Percentiles rank a stretch among this genome's conserved stretches.
phyloP scores from a whole-genome alignment of 345 rosid species.

The Angophora floribunda region DNA sequence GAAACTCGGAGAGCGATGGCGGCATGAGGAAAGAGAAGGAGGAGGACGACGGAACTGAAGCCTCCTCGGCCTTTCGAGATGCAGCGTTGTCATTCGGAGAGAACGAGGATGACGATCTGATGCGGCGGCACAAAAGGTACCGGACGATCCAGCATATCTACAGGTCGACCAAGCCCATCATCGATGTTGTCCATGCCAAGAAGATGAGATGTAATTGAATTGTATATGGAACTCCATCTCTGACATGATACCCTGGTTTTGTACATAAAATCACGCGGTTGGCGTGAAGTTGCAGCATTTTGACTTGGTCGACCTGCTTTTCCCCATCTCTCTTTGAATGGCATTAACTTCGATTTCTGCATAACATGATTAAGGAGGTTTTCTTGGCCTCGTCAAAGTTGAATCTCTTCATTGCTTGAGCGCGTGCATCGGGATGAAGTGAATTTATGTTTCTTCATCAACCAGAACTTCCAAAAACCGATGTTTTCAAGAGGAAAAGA shows the following conservation, averaged over 20 bases:
- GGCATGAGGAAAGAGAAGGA: neutral
- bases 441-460: neutral
- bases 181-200: neutral
- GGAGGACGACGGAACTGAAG: neutral
- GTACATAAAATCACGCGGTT: neutral
- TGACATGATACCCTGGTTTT: neutral
- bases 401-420: neutral
- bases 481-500: neutral
- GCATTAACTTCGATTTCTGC: neutral
- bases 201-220: neutral
- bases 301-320: neutral
- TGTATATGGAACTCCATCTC: neutral
- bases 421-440: neutral
- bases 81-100: neutral
- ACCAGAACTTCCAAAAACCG: neutral
- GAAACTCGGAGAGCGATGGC: neutral
- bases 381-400: neutral
- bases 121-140: neutral
- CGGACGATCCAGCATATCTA: conserved; percentile 4
- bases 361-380: neutral
- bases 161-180: neutral
- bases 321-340: neutral
- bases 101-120: neutral
- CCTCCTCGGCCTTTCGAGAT: neutral
- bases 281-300: neutral